These are phyloP conservation scores for Boehmeria nivea DNA, from an alignment of 306 rosid genomes.

Conservation along the genomic window DNA sequence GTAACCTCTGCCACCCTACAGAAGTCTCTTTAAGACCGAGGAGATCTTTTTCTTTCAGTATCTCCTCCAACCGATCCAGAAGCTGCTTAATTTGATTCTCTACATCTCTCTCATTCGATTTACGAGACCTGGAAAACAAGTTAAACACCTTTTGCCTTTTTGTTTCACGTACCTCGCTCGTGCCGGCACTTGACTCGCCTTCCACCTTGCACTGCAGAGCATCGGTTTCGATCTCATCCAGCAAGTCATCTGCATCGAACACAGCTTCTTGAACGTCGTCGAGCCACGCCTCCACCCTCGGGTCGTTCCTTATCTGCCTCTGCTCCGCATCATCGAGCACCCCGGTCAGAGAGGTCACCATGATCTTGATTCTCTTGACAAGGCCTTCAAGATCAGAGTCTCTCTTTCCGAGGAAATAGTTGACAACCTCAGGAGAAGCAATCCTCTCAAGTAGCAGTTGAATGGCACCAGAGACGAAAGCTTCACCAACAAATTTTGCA, in stretches of 20 bases:
- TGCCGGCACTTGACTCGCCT: too few relatives aligned
- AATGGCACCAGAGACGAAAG: slow-evolving; percentile 35
- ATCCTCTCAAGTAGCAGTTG: slow-evolving; percentile 19
- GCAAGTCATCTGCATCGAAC: slow-evolving; percentile 6
- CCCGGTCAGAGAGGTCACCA: not conserved
- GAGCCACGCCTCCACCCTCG: slow-evolving; percentile 9
- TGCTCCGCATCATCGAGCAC: slow-evolving; percentile 16
- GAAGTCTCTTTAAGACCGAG: not conserved
- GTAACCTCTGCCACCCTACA: not conserved
- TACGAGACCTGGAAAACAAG: too few relatives aligned
- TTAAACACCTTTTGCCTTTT: too few relatives aligned
- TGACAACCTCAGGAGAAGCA: slow-evolving; percentile 14
- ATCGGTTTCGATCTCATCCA: slow-evolving; percentile 7
- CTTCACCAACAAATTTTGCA: slow-evolving; percentile 29
- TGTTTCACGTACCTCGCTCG: too few relatives aligned
- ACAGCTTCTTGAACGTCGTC: slow-evolving; percentile 1
- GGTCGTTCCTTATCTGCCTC: slow-evolving; percentile 3
- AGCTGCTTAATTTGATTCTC: too few relatives aligned
- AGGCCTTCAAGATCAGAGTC: not conserved
- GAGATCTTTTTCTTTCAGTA: not conserved
- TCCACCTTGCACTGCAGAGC: not conserved
- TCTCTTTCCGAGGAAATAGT: slow-evolving; percentile 1
- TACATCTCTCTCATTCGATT: too few relatives aligned
- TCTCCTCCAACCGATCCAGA: not conserved
- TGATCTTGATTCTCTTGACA: not conserved